Base-by-base conservation (phyloP, 148 eudicot genomes). In the Rhododendron kiyosumense region DNA sequence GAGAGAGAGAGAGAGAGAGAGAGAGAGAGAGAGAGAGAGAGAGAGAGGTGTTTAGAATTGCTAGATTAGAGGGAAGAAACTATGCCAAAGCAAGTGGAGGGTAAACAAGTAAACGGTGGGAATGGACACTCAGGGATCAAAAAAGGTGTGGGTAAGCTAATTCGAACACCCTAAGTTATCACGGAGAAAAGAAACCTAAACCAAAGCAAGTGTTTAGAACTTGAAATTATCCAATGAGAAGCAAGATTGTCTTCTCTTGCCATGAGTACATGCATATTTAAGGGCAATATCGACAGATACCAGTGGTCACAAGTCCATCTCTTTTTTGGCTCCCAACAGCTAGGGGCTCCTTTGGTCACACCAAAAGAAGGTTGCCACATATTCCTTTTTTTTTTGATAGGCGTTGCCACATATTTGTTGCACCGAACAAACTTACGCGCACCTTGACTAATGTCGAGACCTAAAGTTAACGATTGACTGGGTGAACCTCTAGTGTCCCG, bases 1-100 rank as follows among this genome's bases (percentile, higher is more conserved):
- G 38, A 80, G n/a, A n/a, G n/a, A n/a, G n/a, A n/a, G 36, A 34
- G 82, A 43, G 81, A 45, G 81, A 75, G 78, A 75, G 77, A 65
- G 73, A 67, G 74, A 67, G 36, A 28, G 74, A 51, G 57, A 51
- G 57, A 51, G 57, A 59, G 65, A 65, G 75, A 69, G 75, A 69
- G 75, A 28, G 75, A 71, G 76, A 30, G 38, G 8, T 10, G 73
- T 11, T n/a, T 22, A n/a, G 32, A 65, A 65, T 63, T 20, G 24
- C n/a, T 20, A 59, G 63, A 59, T 20, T 59, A 59, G 22, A 17
- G 61, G 61, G 61, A 59, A 59, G 65, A 59, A 63, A 8, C 69
- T 63, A 63, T 20, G 7, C 32, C 73, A 65, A 65, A 2, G 30
- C 32, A 65, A 65, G 3, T n/a, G 20, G 22, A 54, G 20, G 5